These are phyloP conservation scores for Alnus rubra DNA, from an alignment of 306 rosid species.

Conservation along the genomic window DNA sequence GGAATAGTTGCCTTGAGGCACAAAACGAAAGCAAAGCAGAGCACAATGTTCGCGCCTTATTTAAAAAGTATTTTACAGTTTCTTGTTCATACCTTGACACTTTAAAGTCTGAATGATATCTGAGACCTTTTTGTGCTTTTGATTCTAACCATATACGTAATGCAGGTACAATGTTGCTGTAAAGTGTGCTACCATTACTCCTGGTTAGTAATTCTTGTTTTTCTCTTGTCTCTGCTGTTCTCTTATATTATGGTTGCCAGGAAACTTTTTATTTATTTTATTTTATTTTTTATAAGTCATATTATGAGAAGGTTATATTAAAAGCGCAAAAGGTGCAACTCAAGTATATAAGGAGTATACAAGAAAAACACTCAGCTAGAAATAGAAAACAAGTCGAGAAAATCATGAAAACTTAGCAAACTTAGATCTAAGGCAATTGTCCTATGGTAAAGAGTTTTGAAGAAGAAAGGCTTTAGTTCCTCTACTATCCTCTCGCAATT, in stretches of 20 bases:
- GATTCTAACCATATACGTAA: slow-evolving; percentile 20
- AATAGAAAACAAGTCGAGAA: too few relatives aligned
- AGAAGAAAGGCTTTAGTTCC: too few relatives aligned
- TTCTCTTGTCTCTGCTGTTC: slow-evolving; percentile 14
- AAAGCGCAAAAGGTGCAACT: too few relatives aligned
- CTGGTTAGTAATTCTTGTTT: slow-evolving; percentile 59
- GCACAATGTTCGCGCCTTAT: background rate
- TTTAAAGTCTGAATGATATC: slow-evolving; percentile 14
- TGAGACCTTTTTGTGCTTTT: slow-evolving; percentile 4
- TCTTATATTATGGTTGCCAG: background rate
- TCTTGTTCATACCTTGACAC: background rate
- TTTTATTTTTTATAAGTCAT: too few relatives aligned
- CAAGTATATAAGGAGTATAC: too few relatives aligned
- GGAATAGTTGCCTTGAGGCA: background rate
- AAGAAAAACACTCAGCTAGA: too few relatives aligned
- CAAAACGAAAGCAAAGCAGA: background rate
- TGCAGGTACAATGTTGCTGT: slow-evolving; percentile 93
- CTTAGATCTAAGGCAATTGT: too few relatives aligned
- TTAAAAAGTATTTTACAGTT: background rate
- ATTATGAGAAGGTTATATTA: too few relatives aligned
- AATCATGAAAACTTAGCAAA: too few relatives aligned
- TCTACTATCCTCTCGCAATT: too few relatives aligned
- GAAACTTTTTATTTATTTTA: background rate
- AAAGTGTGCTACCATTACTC: slow-evolving; percentile 96
- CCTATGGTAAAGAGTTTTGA: too few relatives aligned